phyloP scores from a whole-genome alignment of 495 filamentous ascomycete species.

The Penicillium mononematosum region DNA sequence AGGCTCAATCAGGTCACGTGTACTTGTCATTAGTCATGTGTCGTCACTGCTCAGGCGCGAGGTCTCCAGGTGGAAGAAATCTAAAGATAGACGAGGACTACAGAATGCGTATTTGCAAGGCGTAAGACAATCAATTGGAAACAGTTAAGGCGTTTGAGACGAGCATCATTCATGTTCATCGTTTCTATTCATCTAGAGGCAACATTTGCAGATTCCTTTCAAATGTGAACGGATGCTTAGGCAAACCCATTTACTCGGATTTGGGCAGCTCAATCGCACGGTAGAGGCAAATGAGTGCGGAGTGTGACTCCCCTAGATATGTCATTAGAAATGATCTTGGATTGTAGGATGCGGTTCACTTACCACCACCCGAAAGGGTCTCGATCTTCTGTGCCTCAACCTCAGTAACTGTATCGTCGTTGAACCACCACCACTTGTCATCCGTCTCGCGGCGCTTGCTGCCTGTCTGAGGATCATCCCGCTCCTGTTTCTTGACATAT shows the following conservation, averaged over 20 bases:
- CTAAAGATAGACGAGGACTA: neutral
- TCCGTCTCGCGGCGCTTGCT: constrained; percentile 76
- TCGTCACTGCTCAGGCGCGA: neutral
- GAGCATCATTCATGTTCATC: constrained; percentile 25
- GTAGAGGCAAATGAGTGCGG: constrained; percentile 90
- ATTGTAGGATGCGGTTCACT: constrained; percentile 24
- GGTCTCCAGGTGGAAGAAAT: neutral
- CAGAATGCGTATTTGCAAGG: neutral
- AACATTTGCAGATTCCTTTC: constrained; percentile 7
- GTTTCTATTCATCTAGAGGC: constrained; percentile 33
- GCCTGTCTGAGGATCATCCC: constrained; percentile 54
- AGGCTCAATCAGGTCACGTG: constrained; percentile 24
- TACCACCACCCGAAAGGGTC: constrained; percentile 83
- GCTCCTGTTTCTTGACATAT: constrained; percentile 87
- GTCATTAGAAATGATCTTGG: constrained; percentile 19
- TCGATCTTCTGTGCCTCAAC: constrained; percentile 90
- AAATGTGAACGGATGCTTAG: constrained; percentile 5
- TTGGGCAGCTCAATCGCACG: constrained; percentile 70
- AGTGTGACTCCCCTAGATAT: constrained; percentile 76
- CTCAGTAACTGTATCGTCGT: constrained; percentile 95
- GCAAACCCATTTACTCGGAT: constrained; percentile 36
- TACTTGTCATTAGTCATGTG: neutral
- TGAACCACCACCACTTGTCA: constrained; percentile 99
- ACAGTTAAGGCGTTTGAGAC: constrained; percentile 3
- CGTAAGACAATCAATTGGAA: neutral